A percentile compares a stretch with the other conserved stretches of the same genome.
phyloP scores from a whole-genome alignment of 768 basidiomycete species.

The Clathrus columnatus region DNA sequence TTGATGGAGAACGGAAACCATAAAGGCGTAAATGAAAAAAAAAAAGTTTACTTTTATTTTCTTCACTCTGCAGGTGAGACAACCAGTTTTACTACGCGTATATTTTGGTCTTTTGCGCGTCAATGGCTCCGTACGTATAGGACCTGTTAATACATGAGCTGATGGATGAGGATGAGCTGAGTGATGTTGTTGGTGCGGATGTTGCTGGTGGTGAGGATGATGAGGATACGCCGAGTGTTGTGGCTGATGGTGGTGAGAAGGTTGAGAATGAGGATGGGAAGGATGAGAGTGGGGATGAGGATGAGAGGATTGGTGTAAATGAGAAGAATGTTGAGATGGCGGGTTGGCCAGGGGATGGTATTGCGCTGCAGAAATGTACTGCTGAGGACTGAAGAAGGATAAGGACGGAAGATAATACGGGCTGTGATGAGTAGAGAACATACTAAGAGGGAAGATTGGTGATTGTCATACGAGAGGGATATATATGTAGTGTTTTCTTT shows the following conservation, averaged over 20 bases:
- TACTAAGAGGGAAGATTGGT: slow-evolving; percentile 11
- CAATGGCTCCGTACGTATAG: slow-evolving; percentile 43
- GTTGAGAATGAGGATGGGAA: not conserved
- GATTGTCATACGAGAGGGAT: slow-evolving; percentile 10
- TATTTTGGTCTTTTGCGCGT: slow-evolving; percentile 84
- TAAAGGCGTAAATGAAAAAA: slow-evolving; percentile 1
- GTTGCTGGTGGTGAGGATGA: not conserved
- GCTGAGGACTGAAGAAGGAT: slow-evolving; percentile 9
- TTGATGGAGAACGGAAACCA: slow-evolving; percentile 1
- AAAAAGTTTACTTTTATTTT: slow-evolving; percentile 73
- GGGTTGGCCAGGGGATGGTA: slow-evolving; percentile 2
- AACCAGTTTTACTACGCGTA: slow-evolving; percentile 89
- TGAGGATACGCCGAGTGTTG: not conserved
- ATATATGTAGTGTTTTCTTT: no score
- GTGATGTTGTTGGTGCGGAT: slow-evolving; percentile 10
- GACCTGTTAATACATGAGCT: slow-evolving; percentile 41
- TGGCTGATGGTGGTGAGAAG: not conserved
- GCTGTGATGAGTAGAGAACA: not conserved
- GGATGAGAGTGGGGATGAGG: not conserved
- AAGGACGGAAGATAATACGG: not conserved
- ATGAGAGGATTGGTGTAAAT: not conserved
- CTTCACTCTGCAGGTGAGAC: slow-evolving; percentile 86
- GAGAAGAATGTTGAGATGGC: not conserved
- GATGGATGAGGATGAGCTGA: slow-evolving; percentile 22
- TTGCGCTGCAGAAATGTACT: slow-evolving; percentile 5